Base-by-base conservation (phyloP, 768 basidiomycete genomes). In the Rossbeevera mucosa region DNA sequence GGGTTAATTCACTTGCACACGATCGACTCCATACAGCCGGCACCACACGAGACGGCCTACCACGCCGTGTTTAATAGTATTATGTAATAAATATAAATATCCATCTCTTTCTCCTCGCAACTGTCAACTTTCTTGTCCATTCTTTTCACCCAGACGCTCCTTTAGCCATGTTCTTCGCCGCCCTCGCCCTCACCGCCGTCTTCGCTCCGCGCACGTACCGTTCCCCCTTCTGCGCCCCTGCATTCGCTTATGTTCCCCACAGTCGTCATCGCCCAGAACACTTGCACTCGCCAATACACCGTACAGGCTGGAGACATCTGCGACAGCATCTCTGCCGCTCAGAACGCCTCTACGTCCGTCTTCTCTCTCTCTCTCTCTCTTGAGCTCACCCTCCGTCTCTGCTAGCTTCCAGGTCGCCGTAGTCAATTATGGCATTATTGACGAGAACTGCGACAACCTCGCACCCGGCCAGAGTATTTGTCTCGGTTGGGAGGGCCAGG, bases 11-110 rank as follows among this genome's bases (percentile, higher is more conserved):
- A 80, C 44, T 59, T 74, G 44, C 89, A 92, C 62, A 72, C 72
- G 44, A 73, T 92, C 45, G 80, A 91, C 62, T 84, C 83, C n/a
- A 90, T 91, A 44, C 78, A 83, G 42, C 89, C 89, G 0, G 83
- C 84, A 1, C 89, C 89, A 3, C 86, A 88, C 60, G 74, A 81
- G 45, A 78, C 83, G 0, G 84, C 84, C 2, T 88, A 84, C 60
- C 81, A 86, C 50, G 77, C 83, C n/a, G n/a, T n/a, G n/a, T n/a
- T 18, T 36, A n/a, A 36, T 11, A 1, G 9, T 36, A 36, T 36
- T 36, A 36, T 36, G 36, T 36, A 36, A 36, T 41, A 7, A 36
- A 16, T 36, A 36, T 36, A 36, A n/a, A n/a, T 36, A 36, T 36
- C 36, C n/a, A 7, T 36, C 40, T 22, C 33, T 9, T 4, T 16